phyloP scores from a whole-genome alignment of 495 filamentous ascomycete species.

The Trichoderma erinaceum region DNA sequence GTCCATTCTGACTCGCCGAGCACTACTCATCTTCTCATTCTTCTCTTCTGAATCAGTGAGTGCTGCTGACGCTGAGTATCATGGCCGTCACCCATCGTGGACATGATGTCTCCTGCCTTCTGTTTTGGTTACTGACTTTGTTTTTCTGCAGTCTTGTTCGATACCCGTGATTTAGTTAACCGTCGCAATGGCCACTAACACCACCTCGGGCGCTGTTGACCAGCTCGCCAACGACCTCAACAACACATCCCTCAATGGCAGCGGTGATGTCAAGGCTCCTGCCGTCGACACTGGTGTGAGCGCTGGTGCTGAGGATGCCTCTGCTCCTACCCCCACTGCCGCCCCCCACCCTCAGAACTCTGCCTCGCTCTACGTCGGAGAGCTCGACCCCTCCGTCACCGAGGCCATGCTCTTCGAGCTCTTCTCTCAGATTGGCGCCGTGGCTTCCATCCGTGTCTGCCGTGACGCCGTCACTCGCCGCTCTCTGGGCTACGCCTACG shows the following conservation, averaged over 20 bases:
- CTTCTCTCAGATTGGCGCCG: conserved; percentile 98
- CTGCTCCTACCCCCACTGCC: conserved; percentile 63
- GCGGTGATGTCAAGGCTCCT: conserved; percentile 52
- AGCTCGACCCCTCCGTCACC: conserved; percentile 94
- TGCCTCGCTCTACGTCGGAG: conserved; percentile 96
- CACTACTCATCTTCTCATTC: neutral
- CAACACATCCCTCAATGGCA: conserved; percentile 54
- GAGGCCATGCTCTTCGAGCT: conserved; percentile 99
- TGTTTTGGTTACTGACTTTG: neutral
- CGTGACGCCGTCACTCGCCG: conserved; percentile 98
- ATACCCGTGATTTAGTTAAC: neutral
- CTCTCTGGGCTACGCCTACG: conserved; percentile 98
- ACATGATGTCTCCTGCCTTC: too few species aligned
- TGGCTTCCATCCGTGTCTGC: conserved; percentile 99
- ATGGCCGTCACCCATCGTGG: neutral
- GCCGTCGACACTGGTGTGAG: conserved; percentile 62
- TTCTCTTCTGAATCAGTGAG: conserved; percentile 9
- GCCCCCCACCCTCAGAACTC: conserved; percentile 74
- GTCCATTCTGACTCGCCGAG: conserved; percentile 6
- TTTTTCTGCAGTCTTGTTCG: conserved; percentile 15
- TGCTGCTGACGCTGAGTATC: neutral
- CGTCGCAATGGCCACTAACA: conserved; percentile 57
- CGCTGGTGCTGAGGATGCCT: conserved; percentile 47
- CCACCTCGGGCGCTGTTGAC: conserved; percentile 59
- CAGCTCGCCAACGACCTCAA: conserved; percentile 60